phyloP scores from a whole-genome alignment of 495 filamentous ascomycete species.

The Podospora fimiseda region DNA sequence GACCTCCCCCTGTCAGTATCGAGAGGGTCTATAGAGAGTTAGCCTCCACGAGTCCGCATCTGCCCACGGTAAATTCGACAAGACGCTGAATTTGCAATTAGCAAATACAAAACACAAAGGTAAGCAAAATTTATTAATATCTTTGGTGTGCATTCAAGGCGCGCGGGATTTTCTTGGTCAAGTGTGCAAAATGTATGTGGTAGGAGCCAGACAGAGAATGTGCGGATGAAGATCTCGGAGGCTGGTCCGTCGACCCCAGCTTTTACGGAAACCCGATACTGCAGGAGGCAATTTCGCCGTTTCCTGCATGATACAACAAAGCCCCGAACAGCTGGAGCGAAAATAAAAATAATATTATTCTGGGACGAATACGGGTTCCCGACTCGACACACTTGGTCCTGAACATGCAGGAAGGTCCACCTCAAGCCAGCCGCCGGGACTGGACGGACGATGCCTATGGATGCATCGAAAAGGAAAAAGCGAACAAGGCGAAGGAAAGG shows the following conservation, averaged over 20 bases:
- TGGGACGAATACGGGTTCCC: constrained; percentile 20
- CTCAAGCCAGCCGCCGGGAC: background rate
- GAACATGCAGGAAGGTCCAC: background rate
- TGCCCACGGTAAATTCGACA: too few relatives aligned
- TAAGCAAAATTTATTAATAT: too few relatives aligned
- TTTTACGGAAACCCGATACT: background rate
- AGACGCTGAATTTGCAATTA: too few relatives aligned
- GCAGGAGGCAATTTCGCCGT: background rate
- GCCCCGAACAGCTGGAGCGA: constrained; percentile 18
- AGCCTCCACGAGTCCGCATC: too few relatives aligned
- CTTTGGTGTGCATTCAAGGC: too few relatives aligned
- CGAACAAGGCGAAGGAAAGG: too few relatives aligned
- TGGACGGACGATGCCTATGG: too few relatives aligned
- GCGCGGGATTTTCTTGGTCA: too few relatives aligned
- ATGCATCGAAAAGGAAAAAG: too few relatives aligned
- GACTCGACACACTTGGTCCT: constrained; percentile 16
- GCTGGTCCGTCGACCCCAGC: background rate
- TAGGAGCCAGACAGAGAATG: background rate
- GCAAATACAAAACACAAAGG: too few relatives aligned
- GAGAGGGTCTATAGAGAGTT: too few relatives aligned
- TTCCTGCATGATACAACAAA: constrained; percentile 8
- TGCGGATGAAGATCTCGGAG: background rate
- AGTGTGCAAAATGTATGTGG: background rate
- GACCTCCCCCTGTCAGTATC: background rate
- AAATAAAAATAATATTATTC: constrained; percentile 3